Percentiles rank a stretch among this genome's conserved stretches.
Evolutionary conservation across 2,329 filamentous ascomycete genomes (phyloP).

Genomic region (Biscogniauxia mediterranea): DNA sequence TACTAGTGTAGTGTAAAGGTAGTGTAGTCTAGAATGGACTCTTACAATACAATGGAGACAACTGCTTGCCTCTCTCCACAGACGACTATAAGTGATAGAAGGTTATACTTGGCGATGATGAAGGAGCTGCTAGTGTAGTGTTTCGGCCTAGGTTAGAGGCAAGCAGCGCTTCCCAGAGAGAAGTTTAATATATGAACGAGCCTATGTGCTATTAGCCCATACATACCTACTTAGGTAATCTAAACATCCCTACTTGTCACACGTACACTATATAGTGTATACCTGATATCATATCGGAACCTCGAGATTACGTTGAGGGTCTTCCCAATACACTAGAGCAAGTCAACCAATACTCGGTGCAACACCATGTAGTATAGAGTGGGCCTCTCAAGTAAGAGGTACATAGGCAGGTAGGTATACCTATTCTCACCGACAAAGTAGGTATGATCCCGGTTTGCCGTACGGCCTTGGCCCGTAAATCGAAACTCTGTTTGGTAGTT

Average conservation of each 20-base stretch:
- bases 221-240: too few species aligned
- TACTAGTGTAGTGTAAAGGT: too few species aligned
- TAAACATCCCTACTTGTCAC: neutral
- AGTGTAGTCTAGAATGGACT: neutral
- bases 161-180: too few species aligned
- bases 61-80: neutral
- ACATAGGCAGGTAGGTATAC: too few species aligned
- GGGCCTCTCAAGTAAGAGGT: neutral
- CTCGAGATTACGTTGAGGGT: neutral
- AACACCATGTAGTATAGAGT: neutral
- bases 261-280: too few species aligned
- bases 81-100: too few species aligned
- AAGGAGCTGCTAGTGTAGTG: too few species aligned
- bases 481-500: neutral
- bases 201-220: neutral
- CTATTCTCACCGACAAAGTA: neutral
- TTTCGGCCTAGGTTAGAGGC: too few species aligned
- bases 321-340: neutral
- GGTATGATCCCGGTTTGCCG: neutral
- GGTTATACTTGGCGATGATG: too few species aligned
- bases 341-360: neutral
- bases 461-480: neutral
- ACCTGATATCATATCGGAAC: too few species aligned
- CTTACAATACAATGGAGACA: neutral
- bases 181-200: too few species aligned